These are phyloP conservation scores for Boletus pseudopeckii DNA, from an alignment of 768 basidiomycete species.

Conservation along the genomic window DNA sequence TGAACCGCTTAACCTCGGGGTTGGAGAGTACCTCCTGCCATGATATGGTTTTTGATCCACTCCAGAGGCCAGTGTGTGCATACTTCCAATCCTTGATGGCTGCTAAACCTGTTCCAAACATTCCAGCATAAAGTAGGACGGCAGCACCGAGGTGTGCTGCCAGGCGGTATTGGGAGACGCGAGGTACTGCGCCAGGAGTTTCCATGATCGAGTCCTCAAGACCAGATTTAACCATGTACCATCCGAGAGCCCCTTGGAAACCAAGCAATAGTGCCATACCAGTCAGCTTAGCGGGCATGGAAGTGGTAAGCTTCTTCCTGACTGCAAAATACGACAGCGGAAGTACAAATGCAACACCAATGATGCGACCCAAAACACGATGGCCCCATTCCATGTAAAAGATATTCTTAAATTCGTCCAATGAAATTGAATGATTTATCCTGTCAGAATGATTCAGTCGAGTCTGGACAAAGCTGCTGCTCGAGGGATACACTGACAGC, in stretches of 20 bases:
- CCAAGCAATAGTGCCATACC: slow-evolving; percentile 82
- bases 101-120: slow-evolving; percentile 77
- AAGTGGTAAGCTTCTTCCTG: slow-evolving; percentile 62
- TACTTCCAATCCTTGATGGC: slow-evolving; percentile 79
- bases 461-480: background rate
- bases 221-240: slow-evolving; percentile 99
- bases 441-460: slow-evolving; percentile 38
- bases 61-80: slow-evolving; percentile 55
- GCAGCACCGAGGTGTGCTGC: slow-evolving; percentile 94
- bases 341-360: slow-evolving; percentile 78
- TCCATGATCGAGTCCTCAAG: slow-evolving; percentile 79
- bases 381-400: slow-evolving; percentile 99
- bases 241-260: slow-evolving; percentile 87
- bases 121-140: slow-evolving; percentile 87
- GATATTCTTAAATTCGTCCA: slow-evolving; percentile 92
- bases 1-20: slow-evolving; percentile 57
- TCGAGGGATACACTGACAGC: slow-evolving; percentile 54
- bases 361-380: slow-evolving; percentile 85
- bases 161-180: slow-evolving; percentile 95
- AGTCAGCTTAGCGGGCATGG: slow-evolving; percentile 60
- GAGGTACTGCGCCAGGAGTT: slow-evolving; percentile 80
- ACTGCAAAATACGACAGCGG: slow-evolving; percentile 80
- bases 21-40: slow-evolving; percentile 51
- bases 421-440: slow-evolving; percentile 81
- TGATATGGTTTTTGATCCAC: slow-evolving; percentile 43